Evolutionary conservation across 2,329 filamentous ascomycete genomes (phyloP), one percentile per base, ranked within the genome.

Genomic region (Fusarium nurragi): DNA sequence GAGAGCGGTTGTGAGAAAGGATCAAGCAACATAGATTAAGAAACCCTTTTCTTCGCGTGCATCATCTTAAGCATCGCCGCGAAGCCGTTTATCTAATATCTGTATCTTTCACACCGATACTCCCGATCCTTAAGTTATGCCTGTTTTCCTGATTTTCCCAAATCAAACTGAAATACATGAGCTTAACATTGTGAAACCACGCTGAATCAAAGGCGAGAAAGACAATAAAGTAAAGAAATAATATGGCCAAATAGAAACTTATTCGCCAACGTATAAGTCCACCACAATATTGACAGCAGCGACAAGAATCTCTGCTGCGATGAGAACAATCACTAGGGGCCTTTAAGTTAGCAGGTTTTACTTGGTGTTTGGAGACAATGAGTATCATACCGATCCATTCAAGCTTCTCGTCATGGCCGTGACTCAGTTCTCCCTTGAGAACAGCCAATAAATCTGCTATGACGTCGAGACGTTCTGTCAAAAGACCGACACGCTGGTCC

Each of bases 231-330:
- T 14, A 26, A 28, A 13, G 22, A 37, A 37, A 28, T 30, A 21
- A 7, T 12, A 38, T 12, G 18, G n/a, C 11, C 25, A 8, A 13
- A 11, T 48, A 59, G 71, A 55, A 32, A 19, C 73, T 72, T 65
- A 72, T 25, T 72, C 70, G 22, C 77, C 77, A 12, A 75, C 93
- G 73, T 96, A 96, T 67, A 98, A 76, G 77, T 98, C 95, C 30
- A 98, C 95, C 26, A 97, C 86, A 65, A 99, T 98, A 77, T 98
- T 98, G 71, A 98, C 90, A 18, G 88, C 91, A 3, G 94, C 94
- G 44, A 98, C 93, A 9, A 97, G 80, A 63, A 98, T 97, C 76
- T 99, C 95, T 13, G 94, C 94, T 9, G 94, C 94, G 73, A 99
- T 97, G 46, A 99, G 87, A 21, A 98, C 85, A 71, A 99, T 98